These are phyloP conservation scores for Debaryomyces fabryi DNA, from an alignment of 1,139 yeast species.

Conservation along the genomic window DNA sequence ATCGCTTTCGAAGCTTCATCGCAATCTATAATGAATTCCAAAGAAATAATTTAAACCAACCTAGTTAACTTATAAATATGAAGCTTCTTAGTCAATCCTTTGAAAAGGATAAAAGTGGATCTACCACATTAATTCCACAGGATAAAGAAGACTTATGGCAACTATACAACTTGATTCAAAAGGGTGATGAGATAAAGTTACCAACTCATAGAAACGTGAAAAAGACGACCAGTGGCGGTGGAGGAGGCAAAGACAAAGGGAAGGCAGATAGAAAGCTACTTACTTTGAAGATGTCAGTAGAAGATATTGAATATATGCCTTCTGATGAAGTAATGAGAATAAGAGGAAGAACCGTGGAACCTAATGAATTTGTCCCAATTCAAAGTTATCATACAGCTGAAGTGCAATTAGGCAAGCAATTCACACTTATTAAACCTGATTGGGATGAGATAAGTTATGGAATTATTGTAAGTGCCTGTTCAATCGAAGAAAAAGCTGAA, in stretches of 20 bases:
- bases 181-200: constrained; percentile 73
- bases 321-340: constrained; percentile 75
- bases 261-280: constrained; percentile 61
- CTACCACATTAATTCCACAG: constrained; percentile 70
- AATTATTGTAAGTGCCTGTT: constrained; percentile 68
- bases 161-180: constrained; percentile 74
- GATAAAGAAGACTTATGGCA: constrained; percentile 95
- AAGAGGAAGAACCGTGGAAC: constrained; percentile 76
- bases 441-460: constrained; percentile 81
- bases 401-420: constrained; percentile 67
- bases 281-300: constrained; percentile 59
- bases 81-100: constrained; percentile 24
- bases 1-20: background rate
- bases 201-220: constrained; percentile 70
- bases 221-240: constrained; percentile 32
- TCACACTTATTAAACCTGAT: constrained; percentile 69
- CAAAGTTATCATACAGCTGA: constrained; percentile 90
- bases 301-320: constrained; percentile 76
- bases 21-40: constrained; percentile 1
- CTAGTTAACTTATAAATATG: constrained; percentile 6
- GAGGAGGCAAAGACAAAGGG: constrained; percentile 45
- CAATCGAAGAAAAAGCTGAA: constrained; percentile 81
- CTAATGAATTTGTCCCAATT: constrained; percentile 76
- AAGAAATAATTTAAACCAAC: background rate
- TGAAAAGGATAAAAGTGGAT: constrained; percentile 68